These are phyloP conservation scores for Claviceps paspali DNA, from an alignment of 2,329 filamentous ascomycete species.

Conservation along the genomic window DNA sequence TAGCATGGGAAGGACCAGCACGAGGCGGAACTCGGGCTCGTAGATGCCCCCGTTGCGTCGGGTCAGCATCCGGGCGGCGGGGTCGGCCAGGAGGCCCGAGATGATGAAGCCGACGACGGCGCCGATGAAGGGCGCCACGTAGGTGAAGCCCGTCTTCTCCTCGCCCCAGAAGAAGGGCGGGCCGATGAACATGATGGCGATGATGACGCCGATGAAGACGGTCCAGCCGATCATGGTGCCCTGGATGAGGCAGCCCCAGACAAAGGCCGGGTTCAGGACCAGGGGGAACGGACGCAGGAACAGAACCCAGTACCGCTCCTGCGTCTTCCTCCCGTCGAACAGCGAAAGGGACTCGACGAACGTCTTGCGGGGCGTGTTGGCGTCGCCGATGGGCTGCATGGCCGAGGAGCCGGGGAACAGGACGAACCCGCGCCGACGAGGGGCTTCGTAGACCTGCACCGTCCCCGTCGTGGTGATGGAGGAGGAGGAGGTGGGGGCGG, in stretches of 20 bases:
- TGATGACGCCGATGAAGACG: conserved; percentile 73
- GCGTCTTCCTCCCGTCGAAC: conserved; percentile 71
- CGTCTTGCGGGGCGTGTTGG: conserved; percentile 33
- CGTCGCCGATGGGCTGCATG: conserved; percentile 20
- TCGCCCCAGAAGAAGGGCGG: conserved; percentile 71
- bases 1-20: conserved; percentile 71
- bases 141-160: conserved; percentile 71
- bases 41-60: conserved; percentile 65
- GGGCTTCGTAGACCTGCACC: conserved; percentile 1
- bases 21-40: conserved; percentile 79
- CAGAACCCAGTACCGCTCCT: conserved; percentile 54
- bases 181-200: conserved; percentile 69
- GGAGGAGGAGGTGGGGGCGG: too few species aligned
- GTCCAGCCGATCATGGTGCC: conserved; percentile 91
- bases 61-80: conserved; percentile 54
- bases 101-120: conserved; percentile 63
- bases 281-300: conserved; percentile 65
- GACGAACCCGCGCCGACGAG: conserved; percentile 13
- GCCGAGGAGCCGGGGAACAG: conserved; percentile 17
- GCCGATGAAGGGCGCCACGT: conserved; percentile 73
- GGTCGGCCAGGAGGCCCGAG: conserved; percentile 61
- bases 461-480: too few species aligned
- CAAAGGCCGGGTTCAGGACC: conserved; percentile 68
- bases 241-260: conserved; percentile 70
- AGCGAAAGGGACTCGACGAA: conserved; percentile 46